These are phyloP conservation scores for Entelexis sorbosivorans DNA, from an alignment of 1,139 yeast species.

Conservation along the genomic window DNA sequence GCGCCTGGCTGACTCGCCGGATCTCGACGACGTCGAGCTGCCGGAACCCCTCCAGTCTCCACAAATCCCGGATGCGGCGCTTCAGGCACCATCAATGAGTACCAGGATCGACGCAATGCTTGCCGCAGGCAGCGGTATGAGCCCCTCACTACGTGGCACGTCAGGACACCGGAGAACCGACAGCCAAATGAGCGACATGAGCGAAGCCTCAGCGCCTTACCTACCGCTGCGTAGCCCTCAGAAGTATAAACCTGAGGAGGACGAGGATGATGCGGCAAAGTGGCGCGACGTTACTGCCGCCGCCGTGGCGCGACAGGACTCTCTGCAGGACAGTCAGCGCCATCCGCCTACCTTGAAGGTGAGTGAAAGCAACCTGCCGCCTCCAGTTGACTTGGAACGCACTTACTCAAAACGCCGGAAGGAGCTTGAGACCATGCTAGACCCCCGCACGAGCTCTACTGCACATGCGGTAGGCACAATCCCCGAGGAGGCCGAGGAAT, in stretches of 20 bases:
- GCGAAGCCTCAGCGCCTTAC: constrained; percentile 13
- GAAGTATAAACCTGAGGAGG: background rate
- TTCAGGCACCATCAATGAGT: constrained; percentile 17
- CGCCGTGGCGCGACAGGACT: constrained; percentile 27
- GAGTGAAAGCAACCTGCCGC: constrained; percentile 8
- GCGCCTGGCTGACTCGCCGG: background rate
- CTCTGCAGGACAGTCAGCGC: constrained; percentile 30
- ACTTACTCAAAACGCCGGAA: constrained; percentile 29
- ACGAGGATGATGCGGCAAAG: constrained; percentile 5
- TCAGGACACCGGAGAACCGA: constrained; percentile 15
- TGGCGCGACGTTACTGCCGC: constrained; percentile 13
- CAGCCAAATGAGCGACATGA: constrained; percentile 15
- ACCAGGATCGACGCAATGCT: constrained; percentile 22
- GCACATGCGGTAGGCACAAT: constrained; percentile 6
- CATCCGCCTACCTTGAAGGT: constrained; percentile 27
- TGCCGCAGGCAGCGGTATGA: constrained; percentile 18
- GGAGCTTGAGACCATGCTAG: constrained; percentile 26
- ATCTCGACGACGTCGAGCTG: background rate
- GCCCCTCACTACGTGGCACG: constrained; percentile 9
- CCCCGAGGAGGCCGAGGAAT: constrained; percentile 16
- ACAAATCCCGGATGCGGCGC: background rate
- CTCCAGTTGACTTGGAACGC: constrained; percentile 23
- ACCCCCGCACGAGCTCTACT: constrained; percentile 19
- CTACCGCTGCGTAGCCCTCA: constrained; percentile 7
- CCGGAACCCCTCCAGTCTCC: background rate